Conservation (phyloP, 495 filamentous ascomycete species). For the Hyaloscypha variabilis region DNA sequence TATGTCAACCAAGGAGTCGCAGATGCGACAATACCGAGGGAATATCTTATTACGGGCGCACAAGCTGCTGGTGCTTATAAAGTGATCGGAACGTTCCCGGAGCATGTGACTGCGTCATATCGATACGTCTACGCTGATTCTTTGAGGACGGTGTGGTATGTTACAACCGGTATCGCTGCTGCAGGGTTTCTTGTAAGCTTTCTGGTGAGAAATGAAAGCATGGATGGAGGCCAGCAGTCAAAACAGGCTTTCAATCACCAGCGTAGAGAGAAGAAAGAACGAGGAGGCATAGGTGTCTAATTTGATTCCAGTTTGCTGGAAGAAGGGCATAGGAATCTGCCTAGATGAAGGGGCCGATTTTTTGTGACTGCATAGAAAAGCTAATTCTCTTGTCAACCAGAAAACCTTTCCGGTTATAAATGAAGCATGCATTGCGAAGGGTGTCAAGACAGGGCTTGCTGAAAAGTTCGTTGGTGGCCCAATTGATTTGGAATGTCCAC, state of each 20-base stretch:
- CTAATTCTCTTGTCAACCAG: too few relatives aligned
- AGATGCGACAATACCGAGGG: neutral
- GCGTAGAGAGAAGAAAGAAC: neutral
- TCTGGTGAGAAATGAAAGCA: conserved; percentile 15
- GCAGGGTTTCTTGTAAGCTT: conserved; percentile 10
- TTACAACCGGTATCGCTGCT: conserved; percentile 37
- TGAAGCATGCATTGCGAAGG: too few relatives aligned
- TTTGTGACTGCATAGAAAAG: too few relatives aligned
- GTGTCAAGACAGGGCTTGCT: too few relatives aligned
- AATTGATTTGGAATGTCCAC: too few relatives aligned
- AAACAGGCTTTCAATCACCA: conserved; percentile 11
- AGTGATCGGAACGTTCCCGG: conserved; percentile 57
- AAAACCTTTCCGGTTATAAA: too few relatives aligned
- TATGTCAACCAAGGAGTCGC: conserved; percentile 44
- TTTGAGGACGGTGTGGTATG: conserved; percentile 57
- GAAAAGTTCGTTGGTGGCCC: too few relatives aligned
- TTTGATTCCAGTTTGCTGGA: too few relatives aligned
- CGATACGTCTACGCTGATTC: conserved; percentile 52
- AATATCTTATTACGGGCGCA: conserved; percentile 43
- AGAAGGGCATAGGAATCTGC: too few relatives aligned
- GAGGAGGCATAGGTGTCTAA: too few relatives aligned
- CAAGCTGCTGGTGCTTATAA: conserved; percentile 59
- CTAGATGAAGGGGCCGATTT: too few relatives aligned
- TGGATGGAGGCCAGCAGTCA: conserved; percentile 8
- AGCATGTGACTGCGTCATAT: conserved; percentile 36